Percentiles rank a stretch among this genome's conserved stretches.
Evolutionary conservation across 1,284 basidiomycete species (phyloP).

Genomic region (Apiotrichum veenhuisii): DNA sequence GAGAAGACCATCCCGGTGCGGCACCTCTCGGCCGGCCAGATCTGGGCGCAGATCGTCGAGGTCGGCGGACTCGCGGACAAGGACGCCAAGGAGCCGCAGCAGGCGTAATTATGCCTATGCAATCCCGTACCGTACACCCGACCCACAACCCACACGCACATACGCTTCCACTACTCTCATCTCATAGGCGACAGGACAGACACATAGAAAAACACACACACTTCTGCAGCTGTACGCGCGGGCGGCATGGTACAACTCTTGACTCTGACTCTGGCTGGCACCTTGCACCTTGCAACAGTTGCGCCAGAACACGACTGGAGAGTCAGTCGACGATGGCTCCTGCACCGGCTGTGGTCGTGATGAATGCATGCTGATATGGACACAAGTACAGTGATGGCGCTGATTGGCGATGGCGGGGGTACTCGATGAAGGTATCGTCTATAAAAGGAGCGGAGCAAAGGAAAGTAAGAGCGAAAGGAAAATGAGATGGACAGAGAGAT

Average conservation of each 20-base stretch:
- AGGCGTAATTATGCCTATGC: background rate
- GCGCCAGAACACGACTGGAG: too few relatives aligned
- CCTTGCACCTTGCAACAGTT: too few relatives aligned
- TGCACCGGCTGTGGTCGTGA: background rate
- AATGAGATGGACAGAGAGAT: background rate
- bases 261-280: too few relatives aligned
- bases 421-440: conserved; percentile 4
- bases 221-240: too few relatives aligned
- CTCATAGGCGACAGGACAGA: background rate
- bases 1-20: conserved; percentile 25
- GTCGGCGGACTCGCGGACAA: background rate
- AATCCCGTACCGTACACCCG: background rate
- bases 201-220: too few relatives aligned
- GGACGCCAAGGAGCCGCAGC: too few relatives aligned
- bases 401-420: background rate
- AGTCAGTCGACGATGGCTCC: too few relatives aligned
- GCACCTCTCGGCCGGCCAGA: conserved; percentile 25
- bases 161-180: background rate
- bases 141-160: background rate
- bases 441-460: background rate
- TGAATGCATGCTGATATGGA: conserved; percentile 21
- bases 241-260: too few relatives aligned
- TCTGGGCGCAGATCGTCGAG: conserved; percentile 22
- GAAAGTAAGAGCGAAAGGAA: background rate
- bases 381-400: conserved; percentile 2